These are phyloP conservation scores for Syzygium malaccense DNA, from an alignment of 441 rosid species.

Conservation along the genomic window DNA sequence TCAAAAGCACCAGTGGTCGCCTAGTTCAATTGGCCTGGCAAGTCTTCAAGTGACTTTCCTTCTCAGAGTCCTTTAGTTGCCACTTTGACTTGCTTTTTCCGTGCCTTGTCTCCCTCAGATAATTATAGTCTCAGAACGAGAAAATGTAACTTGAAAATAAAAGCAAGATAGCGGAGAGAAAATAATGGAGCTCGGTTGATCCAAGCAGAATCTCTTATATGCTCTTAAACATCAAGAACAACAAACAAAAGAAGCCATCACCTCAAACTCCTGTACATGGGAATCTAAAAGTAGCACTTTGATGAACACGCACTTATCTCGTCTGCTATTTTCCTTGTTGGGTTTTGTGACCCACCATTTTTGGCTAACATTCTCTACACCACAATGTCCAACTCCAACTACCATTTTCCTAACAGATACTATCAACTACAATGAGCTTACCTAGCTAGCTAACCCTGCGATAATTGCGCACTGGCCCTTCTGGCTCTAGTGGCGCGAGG, in stretches of 20 bases:
- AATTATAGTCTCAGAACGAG: not conserved
- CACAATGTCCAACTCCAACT: constrained; percentile 9
- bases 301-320: not conserved
- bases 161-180: not conserved
- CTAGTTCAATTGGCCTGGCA: constrained; percentile 13
- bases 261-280: not conserved
- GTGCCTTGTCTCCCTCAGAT: not conserved
- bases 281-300: not conserved
- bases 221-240: not conserved
- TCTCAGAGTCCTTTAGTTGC: constrained; percentile 18
- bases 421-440: not conserved
- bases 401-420: constrained; percentile 2
- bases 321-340: not conserved
- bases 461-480: constrained; percentile 39
- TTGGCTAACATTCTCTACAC: not conserved
- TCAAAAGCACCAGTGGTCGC: constrained; percentile 1
- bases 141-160: not conserved
- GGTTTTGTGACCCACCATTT: not conserved
- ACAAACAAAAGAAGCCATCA: not conserved
- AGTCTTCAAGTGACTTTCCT: constrained; percentile 22
- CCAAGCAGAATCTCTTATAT: not conserved
- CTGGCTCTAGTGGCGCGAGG: constrained; percentile 49
- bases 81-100: constrained; percentile 16
- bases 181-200: not conserved
- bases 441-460: constrained; percentile 27